A percentile compares a stretch with the other conserved stretches of the same genome.
These are phyloP conservation scores for Rhizophagus prolifer DNA, from an alignment of 192 early-diverging fungal genomes.

Conservation along the genomic window DNA sequence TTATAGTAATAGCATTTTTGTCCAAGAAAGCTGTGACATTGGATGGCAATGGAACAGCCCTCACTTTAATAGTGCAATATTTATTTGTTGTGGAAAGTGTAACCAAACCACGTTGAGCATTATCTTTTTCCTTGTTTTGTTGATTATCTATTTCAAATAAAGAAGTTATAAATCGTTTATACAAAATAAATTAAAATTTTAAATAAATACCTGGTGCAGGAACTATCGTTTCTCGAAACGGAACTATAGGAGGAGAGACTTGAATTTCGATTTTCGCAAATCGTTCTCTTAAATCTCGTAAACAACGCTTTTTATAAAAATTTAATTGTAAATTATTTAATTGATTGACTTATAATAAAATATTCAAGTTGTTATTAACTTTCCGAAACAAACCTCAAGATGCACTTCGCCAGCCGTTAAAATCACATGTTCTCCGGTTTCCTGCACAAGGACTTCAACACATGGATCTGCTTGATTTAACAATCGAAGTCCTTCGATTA, in stretches of 20 bases:
- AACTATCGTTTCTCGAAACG: constrained; percentile 93
- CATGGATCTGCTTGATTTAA: constrained; percentile 95
- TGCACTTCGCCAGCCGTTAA: constrained; percentile 96
- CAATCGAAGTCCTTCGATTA: constrained; percentile 82
- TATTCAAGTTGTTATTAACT: background rate
- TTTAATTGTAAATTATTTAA: no score
- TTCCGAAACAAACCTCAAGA: constrained; percentile 61
- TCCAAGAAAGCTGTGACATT: constrained; percentile 60
- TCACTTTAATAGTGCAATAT: constrained; percentile 57
- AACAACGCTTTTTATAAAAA: constrained; percentile 63
- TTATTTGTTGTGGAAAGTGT: constrained; percentile 60
- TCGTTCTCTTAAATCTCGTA: constrained; percentile 90
- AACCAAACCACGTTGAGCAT: constrained; percentile 62
- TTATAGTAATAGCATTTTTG: constrained; percentile 52
- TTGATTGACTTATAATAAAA: background rate
- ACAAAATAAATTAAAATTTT: background rate
- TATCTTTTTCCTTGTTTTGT: constrained; percentile 52
- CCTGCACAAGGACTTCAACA: constrained; percentile 88
- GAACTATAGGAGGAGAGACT: constrained; percentile 93
- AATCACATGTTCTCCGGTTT: constrained; percentile 97
- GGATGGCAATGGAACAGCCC: constrained; percentile 70
- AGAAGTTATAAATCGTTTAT: background rate
- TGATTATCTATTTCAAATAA: constrained; percentile 29
- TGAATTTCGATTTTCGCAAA: constrained; percentile 95
- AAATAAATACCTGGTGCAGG: constrained; percentile 30